Percentiles rank a stretch among this genome's conserved stretches.
Evolutionary conservation across 2,329 filamentous ascomycete species (phyloP).

Genomic region (Pseudogymnoascus sp.): DNA sequence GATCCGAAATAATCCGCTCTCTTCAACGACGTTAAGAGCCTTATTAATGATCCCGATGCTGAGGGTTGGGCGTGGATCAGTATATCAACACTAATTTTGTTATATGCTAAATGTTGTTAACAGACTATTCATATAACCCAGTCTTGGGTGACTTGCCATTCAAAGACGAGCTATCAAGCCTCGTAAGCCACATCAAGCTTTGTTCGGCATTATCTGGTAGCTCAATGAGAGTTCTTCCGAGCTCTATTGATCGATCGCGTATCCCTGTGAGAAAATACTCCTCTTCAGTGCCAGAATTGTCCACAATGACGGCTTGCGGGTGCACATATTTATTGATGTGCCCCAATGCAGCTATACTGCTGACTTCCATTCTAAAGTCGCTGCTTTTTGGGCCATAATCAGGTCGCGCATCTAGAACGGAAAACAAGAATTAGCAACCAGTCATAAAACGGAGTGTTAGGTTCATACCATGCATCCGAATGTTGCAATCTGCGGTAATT

Average conservation of each 20-base stretch:
- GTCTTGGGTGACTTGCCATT: conserved; percentile 41
- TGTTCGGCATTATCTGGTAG: conserved; percentile 58
- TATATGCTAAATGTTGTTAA: conserved; percentile 55
- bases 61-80: conserved; percentile 67
- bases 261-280: conserved; percentile 57
- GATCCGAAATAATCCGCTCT: conserved; percentile 69
- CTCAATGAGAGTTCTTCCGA: conserved; percentile 62
- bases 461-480: conserved; percentile 48
- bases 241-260: conserved; percentile 43
- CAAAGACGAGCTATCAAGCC: conserved; percentile 66
- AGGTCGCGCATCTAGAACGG: conserved; percentile 60
- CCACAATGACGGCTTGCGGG: conserved; percentile 69
- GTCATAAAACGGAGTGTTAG: conserved; percentile 22
- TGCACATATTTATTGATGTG: conserved; percentile 69
- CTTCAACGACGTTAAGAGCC: conserved; percentile 69
- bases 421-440: conserved; percentile 16
- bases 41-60: conserved; percentile 66
- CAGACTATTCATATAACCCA: conserved; percentile 10
- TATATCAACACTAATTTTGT: conserved; percentile 71
- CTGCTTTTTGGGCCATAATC: conserved; percentile 66
- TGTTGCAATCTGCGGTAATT: conserved; percentile 60
- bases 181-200: conserved; percentile 68
- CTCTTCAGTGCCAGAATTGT: conserved; percentile 62
- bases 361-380: conserved; percentile 59
- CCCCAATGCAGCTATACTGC: conserved; percentile 58